Base-by-base conservation (phyloP, 805 yeast genomes). In the Lipomyces oligophaga region DNA sequence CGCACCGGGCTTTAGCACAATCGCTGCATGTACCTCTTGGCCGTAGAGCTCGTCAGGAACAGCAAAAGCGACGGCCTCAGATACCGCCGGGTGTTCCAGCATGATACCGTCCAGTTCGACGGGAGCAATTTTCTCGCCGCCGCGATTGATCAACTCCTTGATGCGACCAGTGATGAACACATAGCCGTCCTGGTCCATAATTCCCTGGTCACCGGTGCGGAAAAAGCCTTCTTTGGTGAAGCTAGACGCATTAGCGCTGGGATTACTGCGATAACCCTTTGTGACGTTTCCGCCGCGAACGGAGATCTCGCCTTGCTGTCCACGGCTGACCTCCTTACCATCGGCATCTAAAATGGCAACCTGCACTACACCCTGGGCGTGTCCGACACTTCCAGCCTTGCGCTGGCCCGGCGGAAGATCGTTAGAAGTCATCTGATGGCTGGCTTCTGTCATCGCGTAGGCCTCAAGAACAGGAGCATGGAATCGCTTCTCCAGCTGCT, bases 151-250 rank as follows among this genome's bases (percentile, higher is more conserved):
- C 57, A 83, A 68, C 63, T 82, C 89, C 64, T 83, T 82, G 56
- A 83, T 72, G 52, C 89, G 72, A 27, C 89, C 88, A 22, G 85
- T 81, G 52, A 82, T 68, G 10, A 72, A 70, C 25, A 82, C 64
- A 60, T 78, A 77, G 0, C 81, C 80, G 41, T 81, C 82, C 3
- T 63, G 57, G 59, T 81, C 84, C 41, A 77, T 62, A 55, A 66
- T 73, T 1, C 88, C 89, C 61, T 83, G 84, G 61, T 83, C 93
- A 38, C 93, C 93, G 4, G 93, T 83, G 53, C 85, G 74, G 76
- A 83, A 83, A 63, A 72, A 82, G 27, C 79, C 79, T 20, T 72
- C 69, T 41, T 66, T 54, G 10, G 87, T 79, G 66, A 80, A 82
- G 27, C 81, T 72, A 55, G 80, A 86, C 31, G 67, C 68, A 53